phyloP scores from a whole-genome alignment of 345 rosid genomes.

The Pseudoturritis turrita region DNA sequence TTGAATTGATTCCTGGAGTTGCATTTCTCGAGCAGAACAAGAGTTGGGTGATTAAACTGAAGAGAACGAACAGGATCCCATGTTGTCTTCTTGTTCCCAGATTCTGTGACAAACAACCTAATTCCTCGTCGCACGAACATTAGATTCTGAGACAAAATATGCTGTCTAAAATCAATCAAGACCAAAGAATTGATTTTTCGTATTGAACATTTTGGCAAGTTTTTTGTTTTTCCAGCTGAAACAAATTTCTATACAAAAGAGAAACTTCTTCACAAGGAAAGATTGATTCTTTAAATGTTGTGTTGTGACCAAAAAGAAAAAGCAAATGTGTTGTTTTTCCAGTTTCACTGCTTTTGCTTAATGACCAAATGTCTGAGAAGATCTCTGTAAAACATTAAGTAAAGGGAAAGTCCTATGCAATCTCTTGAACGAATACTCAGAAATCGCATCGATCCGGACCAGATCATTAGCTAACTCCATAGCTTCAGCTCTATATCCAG shows the following conservation, averaged over 20 bases:
- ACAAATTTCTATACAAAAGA: no score
- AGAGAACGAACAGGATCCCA: slow-evolving; percentile 53
- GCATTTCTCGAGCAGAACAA: slow-evolving; percentile 47
- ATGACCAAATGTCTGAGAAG: slow-evolving; percentile 31
- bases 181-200: not conserved
- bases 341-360: slow-evolving; percentile 8
- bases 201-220: not conserved
- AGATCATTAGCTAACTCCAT: slow-evolving; percentile 62
- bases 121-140: slow-evolving; percentile 27
- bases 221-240: no score
- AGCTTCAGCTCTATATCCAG: slow-evolving; percentile 69
- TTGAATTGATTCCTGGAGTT: slow-evolving; percentile 40
- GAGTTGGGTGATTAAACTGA: slow-evolving; percentile 41
- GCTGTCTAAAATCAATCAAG: no score
- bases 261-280: not conserved
- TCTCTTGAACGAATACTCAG: slow-evolving; percentile 50
- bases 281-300: not conserved
- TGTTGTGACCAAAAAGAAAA: not conserved
- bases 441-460: slow-evolving; percentile 44
- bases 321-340: not conserved
- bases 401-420: slow-evolving; percentile 61
- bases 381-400: slow-evolving; percentile 55
- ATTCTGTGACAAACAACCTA: slow-evolving; percentile 28
- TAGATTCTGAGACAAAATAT: no score
- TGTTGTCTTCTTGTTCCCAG: slow-evolving; percentile 13